These are phyloP conservation scores for Forsythia suspensa DNA, from an alignment of 257 asterid species.

Conservation along the genomic window DNA sequence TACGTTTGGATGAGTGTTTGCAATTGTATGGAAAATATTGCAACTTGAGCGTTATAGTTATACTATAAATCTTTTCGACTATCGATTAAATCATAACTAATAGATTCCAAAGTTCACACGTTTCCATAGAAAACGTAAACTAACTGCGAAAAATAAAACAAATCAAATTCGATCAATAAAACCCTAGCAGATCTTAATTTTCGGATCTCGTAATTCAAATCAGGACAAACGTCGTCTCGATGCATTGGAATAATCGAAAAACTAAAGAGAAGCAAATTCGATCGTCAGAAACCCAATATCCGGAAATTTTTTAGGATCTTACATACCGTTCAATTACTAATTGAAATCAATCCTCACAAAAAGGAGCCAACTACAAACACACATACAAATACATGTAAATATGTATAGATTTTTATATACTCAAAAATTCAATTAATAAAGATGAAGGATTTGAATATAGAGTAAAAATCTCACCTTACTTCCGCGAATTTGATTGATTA, in stretches of 20 bases:
- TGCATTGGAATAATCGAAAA: not conserved
- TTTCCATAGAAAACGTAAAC: not conserved
- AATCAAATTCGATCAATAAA: not conserved
- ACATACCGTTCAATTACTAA: not conserved
- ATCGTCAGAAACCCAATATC: not conserved
- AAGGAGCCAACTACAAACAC: not conserved
- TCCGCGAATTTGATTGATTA: not conserved
- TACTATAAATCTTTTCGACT: not conserved
- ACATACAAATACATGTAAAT: too few relatives aligned
- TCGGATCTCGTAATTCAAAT: not conserved
- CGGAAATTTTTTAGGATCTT: not conserved
- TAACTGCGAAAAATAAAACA: not conserved
- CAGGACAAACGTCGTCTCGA: not conserved
- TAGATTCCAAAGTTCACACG: not conserved
- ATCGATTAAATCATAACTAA: not conserved
- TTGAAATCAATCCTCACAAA: not conserved
- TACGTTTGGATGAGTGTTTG: too few relatives aligned
- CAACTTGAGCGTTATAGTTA: too few relatives aligned
- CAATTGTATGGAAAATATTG: not conserved
- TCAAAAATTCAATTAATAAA: not conserved
- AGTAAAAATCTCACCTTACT: not conserved
- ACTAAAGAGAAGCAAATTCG: not conserved
- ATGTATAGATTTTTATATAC: not conserved
- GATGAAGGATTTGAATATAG: not conserved
- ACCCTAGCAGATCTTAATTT: not conserved